These are phyloP conservation scores for Exophiala spinifera DNA, from an alignment of 2,329 filamentous ascomycete genomes.

Conservation along the genomic window DNA sequence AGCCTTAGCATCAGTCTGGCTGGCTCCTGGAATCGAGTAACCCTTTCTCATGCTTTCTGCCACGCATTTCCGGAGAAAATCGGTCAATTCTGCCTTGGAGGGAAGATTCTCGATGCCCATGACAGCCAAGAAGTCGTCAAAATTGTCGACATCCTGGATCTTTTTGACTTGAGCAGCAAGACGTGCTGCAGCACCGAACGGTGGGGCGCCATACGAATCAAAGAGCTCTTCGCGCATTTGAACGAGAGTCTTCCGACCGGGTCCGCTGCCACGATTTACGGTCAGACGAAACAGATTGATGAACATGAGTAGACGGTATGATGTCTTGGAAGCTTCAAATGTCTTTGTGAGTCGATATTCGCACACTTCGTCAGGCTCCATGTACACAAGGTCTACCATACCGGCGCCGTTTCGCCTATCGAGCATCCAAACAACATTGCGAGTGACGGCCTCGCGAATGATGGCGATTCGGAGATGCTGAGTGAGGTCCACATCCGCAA, in stretches of 20 bases:
- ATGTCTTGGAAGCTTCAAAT: constrained; percentile 47
- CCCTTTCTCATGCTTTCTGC: constrained; percentile 13
- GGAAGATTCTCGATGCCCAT: constrained; percentile 41
- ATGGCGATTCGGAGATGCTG: constrained; percentile 41
- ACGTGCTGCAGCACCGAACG: constrained; percentile 38
- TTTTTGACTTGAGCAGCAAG: constrained; percentile 46
- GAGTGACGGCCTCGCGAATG: constrained; percentile 49
- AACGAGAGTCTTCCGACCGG: constrained; percentile 27
- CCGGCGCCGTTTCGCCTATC: constrained; percentile 34
- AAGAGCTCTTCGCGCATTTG: constrained; percentile 48
- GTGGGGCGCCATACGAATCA: constrained; percentile 47
- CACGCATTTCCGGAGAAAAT: constrained; percentile 14
- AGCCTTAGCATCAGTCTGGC: neutral
- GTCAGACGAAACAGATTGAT: constrained; percentile 49
- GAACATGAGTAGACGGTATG: constrained; percentile 54
- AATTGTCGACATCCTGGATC: constrained; percentile 43
- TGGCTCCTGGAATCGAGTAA: constrained; percentile 10
- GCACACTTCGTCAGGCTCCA: too few species aligned
- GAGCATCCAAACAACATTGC: constrained; percentile 54
- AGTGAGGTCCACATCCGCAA: constrained; percentile 45
- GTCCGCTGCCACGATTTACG: constrained; percentile 36
- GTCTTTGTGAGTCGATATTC: constrained; percentile 39
- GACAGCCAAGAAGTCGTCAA: constrained; percentile 42
- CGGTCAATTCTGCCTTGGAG: neutral
- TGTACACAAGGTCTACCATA: constrained; percentile 24